Base-by-base conservation (phyloP, 1,284 basidiomycete genomes). In the Naganishia albida region DNA sequence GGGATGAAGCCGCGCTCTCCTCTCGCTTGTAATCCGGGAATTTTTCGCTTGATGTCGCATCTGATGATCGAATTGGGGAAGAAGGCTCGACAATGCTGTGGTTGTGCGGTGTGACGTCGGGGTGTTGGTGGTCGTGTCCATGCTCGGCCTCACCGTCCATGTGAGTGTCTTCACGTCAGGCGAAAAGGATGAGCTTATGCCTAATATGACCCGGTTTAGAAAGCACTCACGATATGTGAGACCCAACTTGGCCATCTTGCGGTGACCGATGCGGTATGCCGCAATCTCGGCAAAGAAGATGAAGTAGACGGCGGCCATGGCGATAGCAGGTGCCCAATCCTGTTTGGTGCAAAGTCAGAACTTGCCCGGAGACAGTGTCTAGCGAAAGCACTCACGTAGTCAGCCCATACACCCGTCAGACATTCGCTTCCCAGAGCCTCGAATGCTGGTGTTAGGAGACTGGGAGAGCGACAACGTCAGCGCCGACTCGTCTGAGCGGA, bases 271-370 rank as follows among this genome's bases (percentile, higher is more conserved):
- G 40, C 91, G 85, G 80, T 92, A 93, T 3, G 93, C 90, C 40
- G 91, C 75, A 23, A 95, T 78, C 78, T 96, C 92, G 64, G 90
- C 79, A 72, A 93, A 84, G 81, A 95, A 95, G 68, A 95, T 90
- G 49, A 73, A 69, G 76, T 92, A 93, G 48, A 94, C 87, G 71
- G 89, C 86, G 52, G 88, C 75, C 77, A 95, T 85, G 67, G 88
- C 87, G 48, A 95, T 81, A 0, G 87, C 91, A 1, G 92, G 83
- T 0, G 91, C 83, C 79, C 90, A 94, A 7, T 87, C 87, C 88
- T 91, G 71, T 25, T 52, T 15, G 8, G 3, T 3, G 30, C 20
- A 46, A 49, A 53, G 63, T 48, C 40, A 30, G 18, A 34, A 12
- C 7, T 38, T 28, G 46, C 56, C 42, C 40, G 30, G 50, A 34